Base-by-base conservation (phyloP, 2,329 filamentous ascomycete species). In the Aspergillus intermedius region DNA sequence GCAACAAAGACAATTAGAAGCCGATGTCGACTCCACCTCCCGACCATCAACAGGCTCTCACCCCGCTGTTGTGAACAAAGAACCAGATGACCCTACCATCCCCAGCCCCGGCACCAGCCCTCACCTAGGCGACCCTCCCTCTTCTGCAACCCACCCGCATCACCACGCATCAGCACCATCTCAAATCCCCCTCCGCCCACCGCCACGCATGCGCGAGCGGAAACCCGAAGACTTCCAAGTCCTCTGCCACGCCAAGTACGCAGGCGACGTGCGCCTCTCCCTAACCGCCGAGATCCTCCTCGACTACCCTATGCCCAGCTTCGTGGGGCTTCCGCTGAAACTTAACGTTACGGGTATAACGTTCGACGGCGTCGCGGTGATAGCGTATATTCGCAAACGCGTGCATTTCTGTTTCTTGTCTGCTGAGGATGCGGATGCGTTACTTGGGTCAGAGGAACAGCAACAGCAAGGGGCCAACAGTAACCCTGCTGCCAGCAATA, bases 261-360 rank as follows among this genome's bases (percentile, higher is more conserved):
- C 85, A 2, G 93, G 93, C 28, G 87, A 96, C 62, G 79, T 98
- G 50, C 84, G 84, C 56, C 79, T 98, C 49, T 88, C 90, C 52
- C 77, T 98, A 44, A 97, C 93, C 21, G 91, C 93, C 0, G 91
- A 97, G 70, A 95, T 98, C 39, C 76, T 97, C 28, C 83, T 98
- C 30, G 93, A 98, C 70, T 98, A 98, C 66, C 93, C 93, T 1
- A 97, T 97, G 88, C 91, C 91, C 37, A 95, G 88, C 73, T 98
- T 98, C 62, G 91, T 97, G 2, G 90, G 91, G 10, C 91, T 98
- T 52, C 93, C 93, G 1, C 79, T 98, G 42, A 91, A 93, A 67
- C 77, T 98, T 22, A 95, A 91, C 66, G 94, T 98, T 58, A 97
- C 93, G 0, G 93, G 93, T 0, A 72, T 98, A 51, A 90, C 87